These are phyloP conservation scores for Exutisphaerella laricina DNA, from an alignment of 2,329 filamentous ascomycete species.

Conservation along the genomic window DNA sequence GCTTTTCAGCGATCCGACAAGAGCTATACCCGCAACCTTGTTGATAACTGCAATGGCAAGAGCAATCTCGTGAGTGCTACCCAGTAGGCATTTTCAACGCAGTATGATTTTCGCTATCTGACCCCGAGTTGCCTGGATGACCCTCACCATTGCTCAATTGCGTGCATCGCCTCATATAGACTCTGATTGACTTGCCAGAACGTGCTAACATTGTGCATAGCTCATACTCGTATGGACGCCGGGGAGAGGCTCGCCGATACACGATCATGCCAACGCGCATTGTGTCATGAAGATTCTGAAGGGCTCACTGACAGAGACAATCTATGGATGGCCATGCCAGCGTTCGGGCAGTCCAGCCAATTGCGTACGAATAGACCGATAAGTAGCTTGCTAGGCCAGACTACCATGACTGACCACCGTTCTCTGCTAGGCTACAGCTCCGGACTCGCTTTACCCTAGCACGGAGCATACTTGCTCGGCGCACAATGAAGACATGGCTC, in stretches of 20 bases:
- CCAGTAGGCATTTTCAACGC: too few relatives aligned
- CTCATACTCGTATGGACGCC: conserved; percentile 87
- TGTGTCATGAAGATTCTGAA: conserved; percentile 87
- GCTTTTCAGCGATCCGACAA: conserved; percentile 60
- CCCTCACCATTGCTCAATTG: too few relatives aligned
- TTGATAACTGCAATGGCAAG: conserved; percentile 83
- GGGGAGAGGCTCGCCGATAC: conserved; percentile 74
- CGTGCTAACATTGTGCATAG: conserved; percentile 40
- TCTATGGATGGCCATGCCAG: conserved; percentile 64
- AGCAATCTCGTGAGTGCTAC: conserved; percentile 62
- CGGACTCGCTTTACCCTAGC: conserved; percentile 24
- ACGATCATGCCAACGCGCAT: conserved; percentile 74
- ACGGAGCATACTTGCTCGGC: conserved; percentile 29
- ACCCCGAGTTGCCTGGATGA: too few relatives aligned
- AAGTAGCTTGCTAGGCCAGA: too few relatives aligned
- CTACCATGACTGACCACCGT: too few relatives aligned
- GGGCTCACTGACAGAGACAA: conserved; percentile 72
- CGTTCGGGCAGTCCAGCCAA: conserved; percentile 33
- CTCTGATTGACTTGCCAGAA: background rate
- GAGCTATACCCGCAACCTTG: conserved; percentile 80
- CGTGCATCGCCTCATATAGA: conserved; percentile 5
- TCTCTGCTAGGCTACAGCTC: too few relatives aligned
- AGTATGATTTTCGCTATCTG: too few relatives aligned
- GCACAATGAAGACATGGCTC: conserved; percentile 30
- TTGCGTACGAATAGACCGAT: too few relatives aligned